Base-by-base conservation (phyloP, 2,329 filamentous ascomycete genomes). In the Sphaerulina musiva region DNA sequence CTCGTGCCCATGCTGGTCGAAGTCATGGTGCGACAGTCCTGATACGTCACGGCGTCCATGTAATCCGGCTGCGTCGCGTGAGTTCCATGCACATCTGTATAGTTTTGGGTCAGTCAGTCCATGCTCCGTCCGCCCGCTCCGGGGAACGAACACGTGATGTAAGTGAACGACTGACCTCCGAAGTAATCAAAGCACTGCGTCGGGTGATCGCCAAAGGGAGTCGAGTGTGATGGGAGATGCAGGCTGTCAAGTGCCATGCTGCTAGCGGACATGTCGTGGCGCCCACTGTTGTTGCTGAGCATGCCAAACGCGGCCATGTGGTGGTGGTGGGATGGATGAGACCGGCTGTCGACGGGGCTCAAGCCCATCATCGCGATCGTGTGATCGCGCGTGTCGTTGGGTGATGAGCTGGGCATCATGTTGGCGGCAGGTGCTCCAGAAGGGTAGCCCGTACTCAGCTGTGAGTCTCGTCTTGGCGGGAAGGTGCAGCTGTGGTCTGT, bases 181-280 rank as follows among this genome's bases (percentile, higher is more conserved):
- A 48, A 48, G 29, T 48, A 48, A 10, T 48, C 46, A 41, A 48
- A 48, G 46, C 46, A 48, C 12, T 17, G 46, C 9, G 17, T 40
- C 6, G 17, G 26, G 2, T 40, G 46, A 23, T 40, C 46, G 20
- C 11, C 17, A 41, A 41, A 41, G 10, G 46, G 38, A 6, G 46
- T 41, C 11, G 46, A 11, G 20, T 48, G 46, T n/a, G 4, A 7
- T 29, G 20, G 20, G 20, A 48, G 36, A n/a, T 48, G 46, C 12
- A 48, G 46, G 29, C 10, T 41, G 34, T 40, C 17, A 4, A 48
- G 11, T n/a, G 46, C 34, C 38, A 48, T 48, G 36, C 40, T 41
- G 17, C 29, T 20, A 4, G 14, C 10, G 11, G 46, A 34, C 36
- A 41, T 48, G 46, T 12, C 26, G 17, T 29, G 23, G 6, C 29